Conservation (phyloP, 371 early-diverging fungal species). For the Mucor indicus region DNA sequence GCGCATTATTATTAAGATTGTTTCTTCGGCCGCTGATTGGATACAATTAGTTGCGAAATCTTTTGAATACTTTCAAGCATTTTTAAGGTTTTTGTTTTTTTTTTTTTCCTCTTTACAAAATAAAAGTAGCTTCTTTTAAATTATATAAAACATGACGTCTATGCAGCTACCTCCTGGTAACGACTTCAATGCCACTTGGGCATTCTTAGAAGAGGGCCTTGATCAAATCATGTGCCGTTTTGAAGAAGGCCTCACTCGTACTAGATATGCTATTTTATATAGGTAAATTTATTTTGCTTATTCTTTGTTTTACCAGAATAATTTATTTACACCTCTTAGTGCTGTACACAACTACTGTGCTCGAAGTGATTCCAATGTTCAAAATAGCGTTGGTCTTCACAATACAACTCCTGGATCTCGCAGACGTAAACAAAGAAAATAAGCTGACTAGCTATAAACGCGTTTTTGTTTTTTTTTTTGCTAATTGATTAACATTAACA, state of each 20-base stretch:
- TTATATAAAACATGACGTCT: conserved; percentile 15
- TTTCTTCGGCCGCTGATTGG: no score
- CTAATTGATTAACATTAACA: not conserved
- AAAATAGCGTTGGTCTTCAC: conserved; percentile 7
- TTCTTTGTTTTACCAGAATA: not conserved
- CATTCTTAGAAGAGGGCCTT: conserved; percentile 71
- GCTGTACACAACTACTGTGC: conserved; percentile 86
- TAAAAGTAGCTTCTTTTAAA: not conserved
- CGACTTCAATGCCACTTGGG: conserved; percentile 73
- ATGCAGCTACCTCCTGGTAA: conserved; percentile 41
- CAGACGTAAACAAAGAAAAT: conserved; percentile 28
- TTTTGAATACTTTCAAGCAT: no score
- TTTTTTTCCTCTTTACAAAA: no score
- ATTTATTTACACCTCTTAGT: conserved; percentile 33
- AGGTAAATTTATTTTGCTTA: conserved; percentile 53
- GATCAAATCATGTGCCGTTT: conserved; percentile 78
- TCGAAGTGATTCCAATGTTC: conserved; percentile 31
- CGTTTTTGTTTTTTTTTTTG: not conserved
- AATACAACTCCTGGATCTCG: no score
- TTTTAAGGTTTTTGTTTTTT: no score
- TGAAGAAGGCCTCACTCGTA: conserved; percentile 71
- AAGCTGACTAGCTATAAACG: not conserved
- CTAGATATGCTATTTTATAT: conserved; percentile 83
- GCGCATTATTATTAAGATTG: no score
- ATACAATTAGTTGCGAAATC: no score